These are phyloP conservation scores for Aspergillus alliaceus DNA, from an alignment of 2,329 filamentous ascomycete species.

Conservation along the genomic window DNA sequence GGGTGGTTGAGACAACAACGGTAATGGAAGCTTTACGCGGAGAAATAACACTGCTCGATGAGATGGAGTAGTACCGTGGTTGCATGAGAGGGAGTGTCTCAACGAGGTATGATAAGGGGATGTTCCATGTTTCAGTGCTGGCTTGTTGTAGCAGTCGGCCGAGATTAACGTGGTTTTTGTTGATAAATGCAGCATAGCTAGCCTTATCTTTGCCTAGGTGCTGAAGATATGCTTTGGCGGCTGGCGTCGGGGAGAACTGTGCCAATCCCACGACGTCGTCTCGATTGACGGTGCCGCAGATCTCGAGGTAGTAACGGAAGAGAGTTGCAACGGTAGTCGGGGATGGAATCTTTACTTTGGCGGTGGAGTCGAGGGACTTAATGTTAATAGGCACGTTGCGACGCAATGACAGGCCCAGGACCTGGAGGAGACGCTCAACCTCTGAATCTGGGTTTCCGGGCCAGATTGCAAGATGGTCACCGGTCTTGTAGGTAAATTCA, in stretches of 20 bases:
- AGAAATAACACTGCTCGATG: conserved; percentile 57
- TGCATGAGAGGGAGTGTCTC: conserved; percentile 86
- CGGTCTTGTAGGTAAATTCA: conserved; percentile 86
- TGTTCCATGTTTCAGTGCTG: conserved; percentile 70
- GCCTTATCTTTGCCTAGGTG: conserved; percentile 83
- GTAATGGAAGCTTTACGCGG: conserved; percentile 67
- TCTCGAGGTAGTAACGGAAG: conserved; percentile 87
- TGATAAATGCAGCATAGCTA: conserved; percentile 77
- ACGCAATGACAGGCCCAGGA: conserved; percentile 60
- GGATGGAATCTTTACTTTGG: conserved; percentile 82
- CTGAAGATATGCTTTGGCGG: conserved; percentile 75
- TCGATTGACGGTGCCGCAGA: conserved; percentile 86
- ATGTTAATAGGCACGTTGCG: conserved; percentile 56
- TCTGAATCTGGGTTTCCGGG: conserved; percentile 84
- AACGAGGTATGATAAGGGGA: conserved; percentile 86
- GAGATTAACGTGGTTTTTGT: conserved; percentile 70
- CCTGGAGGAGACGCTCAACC: conserved; percentile 75
- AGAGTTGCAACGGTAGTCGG: conserved; percentile 88
- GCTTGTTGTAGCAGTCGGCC: conserved; percentile 52
- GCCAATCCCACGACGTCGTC: conserved; percentile 80
- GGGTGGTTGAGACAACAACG: conserved; percentile 78
- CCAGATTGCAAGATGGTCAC: conserved; percentile 91
- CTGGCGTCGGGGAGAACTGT: conserved; percentile 77
- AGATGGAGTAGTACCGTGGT: conserved; percentile 94
- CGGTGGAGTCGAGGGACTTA: conserved; percentile 57